Conservation (phyloP, 192 early-diverging fungal species). For the Rhizophagus clarus region DNA sequence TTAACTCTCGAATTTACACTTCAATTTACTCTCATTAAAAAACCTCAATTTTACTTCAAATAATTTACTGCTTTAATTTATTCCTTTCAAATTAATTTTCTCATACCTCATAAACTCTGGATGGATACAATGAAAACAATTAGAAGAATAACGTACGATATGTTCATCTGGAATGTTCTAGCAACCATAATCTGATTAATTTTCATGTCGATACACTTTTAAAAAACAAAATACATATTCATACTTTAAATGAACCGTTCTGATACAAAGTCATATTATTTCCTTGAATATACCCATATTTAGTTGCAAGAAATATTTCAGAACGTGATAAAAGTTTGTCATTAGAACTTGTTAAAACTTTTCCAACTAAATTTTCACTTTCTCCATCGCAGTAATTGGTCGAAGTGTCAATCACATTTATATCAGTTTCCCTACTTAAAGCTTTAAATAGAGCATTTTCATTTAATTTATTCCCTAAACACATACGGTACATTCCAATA, state of each 20-base stretch:
- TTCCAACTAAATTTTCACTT: constrained; percentile 43
- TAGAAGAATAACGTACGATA: constrained; percentile 37
- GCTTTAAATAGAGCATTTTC: constrained; percentile 39
- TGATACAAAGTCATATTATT: constrained; percentile 38
- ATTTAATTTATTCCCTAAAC: constrained; percentile 32
- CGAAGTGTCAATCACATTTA: constrained; percentile 45
- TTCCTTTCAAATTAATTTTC: no score
- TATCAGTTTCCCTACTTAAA: constrained; percentile 37
- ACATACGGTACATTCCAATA: constrained; percentile 39
- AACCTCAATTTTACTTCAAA: no score
- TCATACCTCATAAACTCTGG: constrained; percentile 46
- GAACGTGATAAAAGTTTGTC: constrained; percentile 24
- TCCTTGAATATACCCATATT: constrained; percentile 45
- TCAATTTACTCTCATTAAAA: no score
- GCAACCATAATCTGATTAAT: background rate
- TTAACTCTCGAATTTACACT: no score
- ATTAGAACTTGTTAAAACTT: constrained; percentile 20
- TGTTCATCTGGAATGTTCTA: constrained; percentile 39
- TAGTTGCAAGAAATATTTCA: constrained; percentile 38
- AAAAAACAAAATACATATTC: background rate
- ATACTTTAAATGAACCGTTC: constrained; percentile 38
- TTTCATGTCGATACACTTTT: background rate
- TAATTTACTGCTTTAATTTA: no score
- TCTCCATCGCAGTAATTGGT: constrained; percentile 39
- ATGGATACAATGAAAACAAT: constrained; percentile 46